phyloP scores from a whole-genome alignment of 2,329 filamentous ascomycete species.

The Seiridium cupressi region DNA sequence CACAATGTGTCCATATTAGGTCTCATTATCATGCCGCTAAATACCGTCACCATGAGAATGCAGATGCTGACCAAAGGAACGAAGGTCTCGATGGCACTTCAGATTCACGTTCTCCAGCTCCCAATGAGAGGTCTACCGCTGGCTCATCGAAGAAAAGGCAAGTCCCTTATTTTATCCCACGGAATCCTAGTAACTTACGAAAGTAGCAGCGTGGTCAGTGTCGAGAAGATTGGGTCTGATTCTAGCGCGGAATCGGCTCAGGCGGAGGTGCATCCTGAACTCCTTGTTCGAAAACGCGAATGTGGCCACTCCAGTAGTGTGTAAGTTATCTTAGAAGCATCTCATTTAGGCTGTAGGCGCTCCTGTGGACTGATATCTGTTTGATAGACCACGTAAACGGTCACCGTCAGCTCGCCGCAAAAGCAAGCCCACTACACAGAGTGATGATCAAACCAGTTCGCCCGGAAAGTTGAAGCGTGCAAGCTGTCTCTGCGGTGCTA shows the following conservation, averaged over 20 bases:
- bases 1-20: too few relatives aligned
- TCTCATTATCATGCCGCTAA: too few relatives aligned
- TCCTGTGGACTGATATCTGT: background rate
- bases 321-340: background rate
- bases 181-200: background rate
- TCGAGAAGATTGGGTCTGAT: too few relatives aligned
- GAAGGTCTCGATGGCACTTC: background rate
- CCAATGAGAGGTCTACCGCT: background rate
- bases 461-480: conserved; percentile 2
- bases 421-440: background rate
- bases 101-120: background rate
- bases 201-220: too few relatives aligned
- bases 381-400: background rate
- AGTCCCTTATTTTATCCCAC: background rate
- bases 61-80: background rate
- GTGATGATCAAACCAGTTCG: background rate
- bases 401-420: background rate
- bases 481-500: conserved; percentile 1
- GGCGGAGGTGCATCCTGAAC: background rate
- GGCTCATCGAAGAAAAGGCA: background rate
- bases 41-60: background rate
- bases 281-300: background rate
- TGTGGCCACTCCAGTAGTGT: background rate
- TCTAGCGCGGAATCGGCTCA: background rate
- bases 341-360: too few relatives aligned